phyloP scores from a whole-genome alignment of 306 rosid species.

The Inga laurina region DNA sequence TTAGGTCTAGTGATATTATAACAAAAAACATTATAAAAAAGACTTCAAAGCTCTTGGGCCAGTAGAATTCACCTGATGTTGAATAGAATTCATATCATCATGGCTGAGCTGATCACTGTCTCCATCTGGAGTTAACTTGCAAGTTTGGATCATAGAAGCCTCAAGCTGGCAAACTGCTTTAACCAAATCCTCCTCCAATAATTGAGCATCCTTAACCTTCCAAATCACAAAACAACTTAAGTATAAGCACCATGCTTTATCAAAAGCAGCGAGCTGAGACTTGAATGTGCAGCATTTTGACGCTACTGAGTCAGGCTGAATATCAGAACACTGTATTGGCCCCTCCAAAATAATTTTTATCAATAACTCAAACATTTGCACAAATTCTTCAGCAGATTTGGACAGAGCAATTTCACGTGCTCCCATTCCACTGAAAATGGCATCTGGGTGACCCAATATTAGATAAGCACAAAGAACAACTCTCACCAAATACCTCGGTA shows the following conservation, averaged over 20 bases:
- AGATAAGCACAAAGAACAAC: conserved; percentile 84
- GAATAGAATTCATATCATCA: conserved; percentile 94
- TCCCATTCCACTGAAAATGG: conserved; percentile 81
- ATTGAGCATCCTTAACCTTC: conserved; percentile 92
- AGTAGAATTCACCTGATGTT: conserved; percentile 67
- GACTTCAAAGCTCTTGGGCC: conserved; percentile 6
- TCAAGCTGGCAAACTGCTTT: conserved; percentile 98
- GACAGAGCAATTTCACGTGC: conserved; percentile 75
- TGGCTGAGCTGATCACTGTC: conserved; percentile 59
- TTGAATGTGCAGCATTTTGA: conserved; percentile 69
- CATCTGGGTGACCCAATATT: conserved; percentile 89
- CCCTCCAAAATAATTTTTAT: conserved; percentile 72
- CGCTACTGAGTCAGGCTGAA: conserved; percentile 48
- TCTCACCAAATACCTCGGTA: conserved; percentile 85
- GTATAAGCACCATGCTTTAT: conserved; percentile 95
- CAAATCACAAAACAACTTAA: conserved; percentile 82
- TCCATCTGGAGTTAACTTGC: conserved; percentile 80
- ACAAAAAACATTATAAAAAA: conserved; percentile 10
- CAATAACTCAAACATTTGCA: conserved; percentile 67
- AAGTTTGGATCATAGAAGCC: conserved; percentile 92
- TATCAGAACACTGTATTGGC: conserved; percentile 63
- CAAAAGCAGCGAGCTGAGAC: conserved; percentile 82
- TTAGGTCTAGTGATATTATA: not conserved
- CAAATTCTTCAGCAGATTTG: conserved; percentile 75
- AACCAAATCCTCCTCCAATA: conserved; percentile 87